Evolutionary conservation across 2,329 filamentous ascomycete species (phyloP).

Genomic region (Lasiodiplodia sp.): DNA sequence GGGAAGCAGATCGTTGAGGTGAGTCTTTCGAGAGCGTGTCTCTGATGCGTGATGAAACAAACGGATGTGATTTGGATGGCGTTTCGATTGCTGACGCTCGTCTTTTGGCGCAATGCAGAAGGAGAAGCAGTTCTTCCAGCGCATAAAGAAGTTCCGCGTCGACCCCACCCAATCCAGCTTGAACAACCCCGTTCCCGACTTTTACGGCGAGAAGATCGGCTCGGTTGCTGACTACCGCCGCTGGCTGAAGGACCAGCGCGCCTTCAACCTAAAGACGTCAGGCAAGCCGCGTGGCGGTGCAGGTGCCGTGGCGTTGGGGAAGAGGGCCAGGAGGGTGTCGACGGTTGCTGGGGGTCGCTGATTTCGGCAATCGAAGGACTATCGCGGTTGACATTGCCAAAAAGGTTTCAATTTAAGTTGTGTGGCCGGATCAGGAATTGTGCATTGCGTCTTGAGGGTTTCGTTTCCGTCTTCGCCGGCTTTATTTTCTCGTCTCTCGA

Average conservation of each 20-base stretch:
- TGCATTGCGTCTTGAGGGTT: background rate
- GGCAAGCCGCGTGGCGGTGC: conserved; percentile 61
- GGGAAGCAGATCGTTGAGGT: conserved; percentile 75
- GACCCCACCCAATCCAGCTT: conserved; percentile 89
- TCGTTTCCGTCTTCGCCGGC: background rate
- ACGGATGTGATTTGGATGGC: background rate
- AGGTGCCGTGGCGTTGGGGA: conserved; percentile 39
- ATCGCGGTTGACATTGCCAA: background rate
- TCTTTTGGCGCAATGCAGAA: conserved; percentile 61
- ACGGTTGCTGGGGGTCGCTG: conserved; percentile 5
- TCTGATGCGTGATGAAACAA: background rate
- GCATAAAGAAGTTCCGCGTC: conserved; percentile 90
- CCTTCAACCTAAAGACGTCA: conserved; percentile 83
- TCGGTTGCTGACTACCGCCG: conserved; percentile 89
- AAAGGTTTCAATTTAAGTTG: background rate
- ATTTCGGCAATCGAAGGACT: background rate
- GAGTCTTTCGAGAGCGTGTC: conserved; percentile 42
- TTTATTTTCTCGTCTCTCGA: background rate
- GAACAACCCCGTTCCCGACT: conserved; percentile 93
- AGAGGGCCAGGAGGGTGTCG: conserved; percentile 11
- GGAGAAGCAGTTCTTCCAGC: conserved; percentile 90
- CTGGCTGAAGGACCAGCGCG: conserved; percentile 97
- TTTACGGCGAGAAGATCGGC: conserved; percentile 98
- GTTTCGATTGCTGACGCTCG: background rate
- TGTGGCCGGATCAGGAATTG: background rate